Base-by-base conservation (phyloP, 2,329 filamentous ascomycete species). In the Torrubiella hemipterigena region DNA sequence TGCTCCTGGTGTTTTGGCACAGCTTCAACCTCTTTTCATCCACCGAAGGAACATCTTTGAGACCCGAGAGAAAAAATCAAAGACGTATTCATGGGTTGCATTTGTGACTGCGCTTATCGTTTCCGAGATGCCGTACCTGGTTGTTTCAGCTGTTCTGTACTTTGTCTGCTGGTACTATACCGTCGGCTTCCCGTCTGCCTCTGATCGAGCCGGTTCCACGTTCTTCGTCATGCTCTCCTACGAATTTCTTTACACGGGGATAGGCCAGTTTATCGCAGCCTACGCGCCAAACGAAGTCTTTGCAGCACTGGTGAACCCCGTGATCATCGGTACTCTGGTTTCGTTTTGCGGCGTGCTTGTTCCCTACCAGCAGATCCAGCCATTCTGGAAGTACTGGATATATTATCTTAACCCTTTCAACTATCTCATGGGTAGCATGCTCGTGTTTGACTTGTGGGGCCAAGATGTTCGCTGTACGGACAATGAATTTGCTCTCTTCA, bases 271-370 rank as follows among this genome's bases (percentile, higher is more conserved):
- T 43, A 58, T 77, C n/a, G 70, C 71, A 0, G 71, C 73, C 1
- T 77, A 75, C 37, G 67, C 71, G 0, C 73, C 73, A 0, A 76
- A 73, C 38, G 69, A 64, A 20, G 63, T 73, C 9, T 74, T 75
- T 27, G 73, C 73, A 0, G 57, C 68, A 0, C 57, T 77, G 5
- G 61, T 65, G 37, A 76, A 75, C 39, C 70, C 70, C 0, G 45
- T 77, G 1, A 31, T 76, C 9, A 54, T 77, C 33, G 61, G 65
- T 45, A 50, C 73, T 24, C 59, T 84, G 3, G 65, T 83, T 7
- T 70, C 68, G 2, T 86, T 87, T 58, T 85, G 79, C 42, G 81
- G 81, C 38, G 77, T 86, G 2, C 60, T 84, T 5, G 80, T 85
- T 0, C 79, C 80, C 0, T 82, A 77, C 39, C 44, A 44, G 0